Evolutionary conservation across 495 filamentous ascomycete genomes (phyloP).

Genomic region (Podospora appendiculata): DNA sequence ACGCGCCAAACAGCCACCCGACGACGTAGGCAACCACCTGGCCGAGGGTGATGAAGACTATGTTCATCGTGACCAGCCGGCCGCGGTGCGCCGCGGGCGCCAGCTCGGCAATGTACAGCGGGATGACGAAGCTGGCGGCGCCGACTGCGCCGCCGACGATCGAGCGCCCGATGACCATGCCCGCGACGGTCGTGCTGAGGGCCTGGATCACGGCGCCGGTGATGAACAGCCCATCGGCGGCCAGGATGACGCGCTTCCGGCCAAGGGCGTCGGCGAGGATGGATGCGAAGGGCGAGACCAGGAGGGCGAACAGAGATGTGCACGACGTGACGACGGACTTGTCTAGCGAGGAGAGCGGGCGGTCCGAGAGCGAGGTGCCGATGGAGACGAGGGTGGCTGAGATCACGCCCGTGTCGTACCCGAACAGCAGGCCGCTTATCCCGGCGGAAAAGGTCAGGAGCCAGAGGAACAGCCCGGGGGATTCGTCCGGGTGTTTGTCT

Average conservation of each 20-base stretch:
- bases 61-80: slow-evolving; percentile 65
- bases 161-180: slow-evolving; percentile 72
- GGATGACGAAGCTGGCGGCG: slow-evolving; percentile 72
- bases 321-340: slow-evolving; percentile 79
- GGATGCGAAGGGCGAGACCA: slow-evolving; percentile 70
- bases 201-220: slow-evolving; percentile 69
- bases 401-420: slow-evolving; percentile 85
- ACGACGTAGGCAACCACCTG: slow-evolving; percentile 81
- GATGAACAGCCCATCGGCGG: slow-evolving; percentile 72
- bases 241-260: slow-evolving; percentile 66
- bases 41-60: slow-evolving; percentile 75
- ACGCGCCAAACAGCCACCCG: slow-evolving; percentile 57
- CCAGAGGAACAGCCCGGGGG: slow-evolving; percentile 53
- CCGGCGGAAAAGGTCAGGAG: slow-evolving; percentile 71
- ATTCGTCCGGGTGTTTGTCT: slow-evolving; percentile 3
- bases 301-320: slow-evolving; percentile 71
- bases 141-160: slow-evolving; percentile 80
- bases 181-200: slow-evolving; percentile 47
- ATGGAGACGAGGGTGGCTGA: slow-evolving; percentile 81
- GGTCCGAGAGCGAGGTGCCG: slow-evolving; percentile 60
- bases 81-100: slow-evolving; percentile 70
- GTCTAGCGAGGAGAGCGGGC: slow-evolving; percentile 61
- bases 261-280: slow-evolving; percentile 67
- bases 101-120: slow-evolving; percentile 81
- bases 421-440: slow-evolving; percentile 80